A percentile compares a stretch with the other conserved stretches of the same genome.
Conservation (phyloP, 768 basidiomycete genomes). For the Cystofilobasidium macerans region DNA sequence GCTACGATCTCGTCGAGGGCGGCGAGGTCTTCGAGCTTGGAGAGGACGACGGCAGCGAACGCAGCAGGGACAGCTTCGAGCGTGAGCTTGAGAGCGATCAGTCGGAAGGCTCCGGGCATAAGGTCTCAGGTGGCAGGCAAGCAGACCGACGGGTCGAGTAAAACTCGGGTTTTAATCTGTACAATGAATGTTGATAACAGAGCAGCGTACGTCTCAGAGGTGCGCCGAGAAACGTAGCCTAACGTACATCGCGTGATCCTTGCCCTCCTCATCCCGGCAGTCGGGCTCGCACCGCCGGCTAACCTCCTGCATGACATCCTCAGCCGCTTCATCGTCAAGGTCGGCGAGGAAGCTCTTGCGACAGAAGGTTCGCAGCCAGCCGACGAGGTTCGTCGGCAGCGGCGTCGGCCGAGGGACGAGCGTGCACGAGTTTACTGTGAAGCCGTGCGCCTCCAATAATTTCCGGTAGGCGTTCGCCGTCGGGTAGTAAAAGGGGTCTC, state of each 20-base stretch:
- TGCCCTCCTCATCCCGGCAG: conserved; percentile 49
- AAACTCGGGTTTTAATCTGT: too few species aligned
- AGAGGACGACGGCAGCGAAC: not conserved
- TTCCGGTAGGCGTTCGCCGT: conserved; percentile 51
- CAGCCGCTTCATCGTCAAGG: conserved; percentile 48
- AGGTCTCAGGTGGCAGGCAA: too few species aligned
- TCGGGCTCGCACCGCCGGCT: conserved; percentile 43
- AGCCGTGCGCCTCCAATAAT: conserved; percentile 27
- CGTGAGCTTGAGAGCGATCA: not conserved
- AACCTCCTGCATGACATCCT: conserved; percentile 54
- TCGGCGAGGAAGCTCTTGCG: conserved; percentile 51
- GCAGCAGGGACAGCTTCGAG: not conserved
- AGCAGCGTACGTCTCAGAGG: too few species aligned
- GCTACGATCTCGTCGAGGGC: not conserved
- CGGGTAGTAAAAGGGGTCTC: conserved; percentile 82
- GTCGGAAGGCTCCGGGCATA: not conserved
- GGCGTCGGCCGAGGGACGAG: conserved; percentile 38
- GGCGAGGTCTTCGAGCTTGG: conserved; percentile 1
- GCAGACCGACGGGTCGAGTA: too few species aligned
- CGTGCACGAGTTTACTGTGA: conserved; percentile 26
- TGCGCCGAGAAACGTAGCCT: conserved; percentile 35
- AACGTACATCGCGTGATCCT: conserved; percentile 64
- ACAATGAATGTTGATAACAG: too few species aligned
- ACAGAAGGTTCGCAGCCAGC: conserved; percentile 60
- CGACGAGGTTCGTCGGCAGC: conserved; percentile 38